A percentile compares a stretch with the other conserved stretches of the same genome.
Conservation (phyloP, 352 stramenopile species). For the Aphanomyces astaci region DNA sequence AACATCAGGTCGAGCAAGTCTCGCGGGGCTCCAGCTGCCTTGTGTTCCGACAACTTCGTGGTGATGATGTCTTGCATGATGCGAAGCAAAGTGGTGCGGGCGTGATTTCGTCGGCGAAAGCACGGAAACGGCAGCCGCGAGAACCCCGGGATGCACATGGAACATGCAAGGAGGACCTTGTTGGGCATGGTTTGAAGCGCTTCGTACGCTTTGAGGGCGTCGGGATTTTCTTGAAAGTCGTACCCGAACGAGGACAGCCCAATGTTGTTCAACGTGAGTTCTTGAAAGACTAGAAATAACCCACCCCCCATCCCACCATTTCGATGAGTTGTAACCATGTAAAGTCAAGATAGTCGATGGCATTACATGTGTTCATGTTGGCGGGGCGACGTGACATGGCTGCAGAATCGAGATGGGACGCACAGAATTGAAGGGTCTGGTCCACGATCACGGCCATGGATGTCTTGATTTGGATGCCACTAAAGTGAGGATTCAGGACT, state of each 20-base stretch:
- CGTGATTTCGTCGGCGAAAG: background rate
- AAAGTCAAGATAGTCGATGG: too few relatives aligned
- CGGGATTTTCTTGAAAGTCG: background rate
- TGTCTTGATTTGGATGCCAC: background rate
- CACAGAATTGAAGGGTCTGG: background rate
- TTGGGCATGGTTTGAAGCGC: background rate
- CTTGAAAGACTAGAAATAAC: constrained; percentile 1
- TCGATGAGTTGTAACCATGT: too few relatives aligned
- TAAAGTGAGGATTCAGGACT: constrained; percentile 20
- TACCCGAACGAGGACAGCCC: constrained; percentile 4
- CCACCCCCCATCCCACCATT: too few relatives aligned
- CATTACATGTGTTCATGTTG: background rate
- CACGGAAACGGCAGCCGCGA: background rate
- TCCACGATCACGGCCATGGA: background rate
- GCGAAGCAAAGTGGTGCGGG: background rate
- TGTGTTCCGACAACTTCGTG: background rate
- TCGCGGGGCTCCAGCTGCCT: background rate
- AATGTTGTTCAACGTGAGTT: constrained; percentile 12
- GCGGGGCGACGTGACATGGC: background rate
- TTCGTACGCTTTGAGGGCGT: background rate
- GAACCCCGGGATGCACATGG: background rate
- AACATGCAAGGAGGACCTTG: background rate
- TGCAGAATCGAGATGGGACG: background rate
- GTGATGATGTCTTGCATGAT: background rate
- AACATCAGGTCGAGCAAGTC: constrained; percentile 20